Percentiles rank a stretch among this genome's conserved stretches.
These are phyloP conservation scores for Galerina sulciceps DNA, from an alignment of 768 basidiomycete genomes.

Conservation along the genomic window DNA sequence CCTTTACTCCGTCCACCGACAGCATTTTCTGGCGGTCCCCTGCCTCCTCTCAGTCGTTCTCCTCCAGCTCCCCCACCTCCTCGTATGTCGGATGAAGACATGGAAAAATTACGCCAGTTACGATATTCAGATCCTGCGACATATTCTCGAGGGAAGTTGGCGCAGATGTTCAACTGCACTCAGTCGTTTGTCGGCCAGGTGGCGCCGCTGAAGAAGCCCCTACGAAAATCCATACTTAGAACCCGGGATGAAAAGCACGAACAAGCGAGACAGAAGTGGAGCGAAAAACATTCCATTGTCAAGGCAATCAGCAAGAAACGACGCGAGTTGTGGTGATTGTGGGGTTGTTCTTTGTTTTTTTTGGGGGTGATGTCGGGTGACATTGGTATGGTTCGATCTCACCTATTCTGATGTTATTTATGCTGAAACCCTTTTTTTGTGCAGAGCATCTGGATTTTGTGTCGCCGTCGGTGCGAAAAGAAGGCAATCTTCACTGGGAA, in stretches of 20 bases:
- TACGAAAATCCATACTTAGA: conserved; percentile 45
- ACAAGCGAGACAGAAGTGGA: conserved; percentile 61
- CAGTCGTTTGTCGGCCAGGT: conserved; percentile 66
- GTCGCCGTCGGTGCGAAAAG: conserved; percentile 3
- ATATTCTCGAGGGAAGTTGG: conserved; percentile 70
- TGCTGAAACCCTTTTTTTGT: neutral
- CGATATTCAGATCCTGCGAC: conserved; percentile 57
- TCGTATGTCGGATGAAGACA: conserved; percentile 53
- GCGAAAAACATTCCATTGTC: conserved; percentile 65
- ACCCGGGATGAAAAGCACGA: conserved; percentile 52
- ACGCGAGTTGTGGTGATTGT: conserved; percentile 69
- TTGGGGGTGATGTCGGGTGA: conserved; percentile 6
- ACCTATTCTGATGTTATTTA: neutral
- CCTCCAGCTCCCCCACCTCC: conserved; percentile 36
- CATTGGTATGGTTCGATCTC: neutral
- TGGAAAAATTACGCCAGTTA: conserved; percentile 62
- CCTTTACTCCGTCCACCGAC: conserved; percentile 60
- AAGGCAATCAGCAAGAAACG: conserved; percentile 71
- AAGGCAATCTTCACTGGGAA: neutral
- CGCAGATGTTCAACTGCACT: conserved; percentile 77
- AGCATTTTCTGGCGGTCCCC: conserved; percentile 29
- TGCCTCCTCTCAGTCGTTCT: conserved; percentile 55
- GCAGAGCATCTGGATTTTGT: neutral
- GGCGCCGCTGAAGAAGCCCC: conserved; percentile 61
- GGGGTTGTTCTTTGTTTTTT: neutral